Evolutionary conservation across 164 flowering plant genomes (phyloP).

Genomic region (Berberis vulgaris): DNA sequence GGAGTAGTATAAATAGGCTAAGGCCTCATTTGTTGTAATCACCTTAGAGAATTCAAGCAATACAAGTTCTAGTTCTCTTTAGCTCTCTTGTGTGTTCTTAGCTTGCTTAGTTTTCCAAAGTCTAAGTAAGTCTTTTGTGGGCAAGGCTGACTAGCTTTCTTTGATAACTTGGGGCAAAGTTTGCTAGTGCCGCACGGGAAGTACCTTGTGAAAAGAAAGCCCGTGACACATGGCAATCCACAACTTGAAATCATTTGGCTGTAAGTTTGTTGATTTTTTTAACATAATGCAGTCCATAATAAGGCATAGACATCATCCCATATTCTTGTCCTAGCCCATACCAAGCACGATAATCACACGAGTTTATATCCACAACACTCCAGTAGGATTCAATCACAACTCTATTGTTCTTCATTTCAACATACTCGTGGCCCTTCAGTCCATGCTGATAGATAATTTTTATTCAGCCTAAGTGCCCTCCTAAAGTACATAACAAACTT

Average conservation of each 20-base stretch:
- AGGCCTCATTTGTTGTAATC: too few relatives aligned
- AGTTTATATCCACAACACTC: conserved; percentile 85
- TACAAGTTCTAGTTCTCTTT: too few relatives aligned
- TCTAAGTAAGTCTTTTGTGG: too few relatives aligned
- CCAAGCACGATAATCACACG: conserved; percentile 98
- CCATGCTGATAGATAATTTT: conserved; percentile 91
- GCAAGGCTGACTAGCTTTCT: too few relatives aligned
- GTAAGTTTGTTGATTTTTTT: conserved; percentile 74
- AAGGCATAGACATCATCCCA: conserved; percentile 97
- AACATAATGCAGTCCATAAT: conserved; percentile 85
- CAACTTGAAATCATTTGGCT: conserved; percentile 80
- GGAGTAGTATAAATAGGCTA: too few relatives aligned
- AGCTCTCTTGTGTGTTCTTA: too few relatives aligned
- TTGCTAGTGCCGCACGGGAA: too few relatives aligned
- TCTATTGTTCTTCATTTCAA: conserved; percentile 93
- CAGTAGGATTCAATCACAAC: conserved; percentile 95
- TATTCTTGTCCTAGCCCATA: conserved; percentile 97
- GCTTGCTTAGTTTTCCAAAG: too few relatives aligned
- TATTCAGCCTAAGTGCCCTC: conserved; percentile 85
- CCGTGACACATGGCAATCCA: conserved; percentile 99
- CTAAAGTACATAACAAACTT: conserved; percentile 85
- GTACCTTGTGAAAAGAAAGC: too few relatives aligned
- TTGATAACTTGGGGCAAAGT: too few relatives aligned
- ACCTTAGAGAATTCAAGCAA: too few relatives aligned
- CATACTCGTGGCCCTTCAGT: conserved; percentile 99